Evolutionary conservation across 495 filamentous ascomycete species (phyloP).

Genomic region (Trichoderma virens): DNA sequence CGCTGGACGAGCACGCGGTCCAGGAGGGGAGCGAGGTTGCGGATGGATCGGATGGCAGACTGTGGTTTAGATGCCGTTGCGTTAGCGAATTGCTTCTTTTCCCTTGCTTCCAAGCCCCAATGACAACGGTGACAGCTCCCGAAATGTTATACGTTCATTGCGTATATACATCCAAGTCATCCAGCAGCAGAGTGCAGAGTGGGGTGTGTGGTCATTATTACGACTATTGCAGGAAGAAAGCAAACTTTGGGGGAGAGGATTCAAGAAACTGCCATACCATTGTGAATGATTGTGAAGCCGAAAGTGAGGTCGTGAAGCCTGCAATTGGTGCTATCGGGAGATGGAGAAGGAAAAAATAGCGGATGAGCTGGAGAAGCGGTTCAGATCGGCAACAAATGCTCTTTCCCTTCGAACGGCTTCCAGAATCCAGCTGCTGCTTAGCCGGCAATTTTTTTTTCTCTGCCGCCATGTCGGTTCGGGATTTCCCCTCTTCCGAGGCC

Average conservation of each 20-base stretch:
- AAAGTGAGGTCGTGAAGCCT: not conserved
- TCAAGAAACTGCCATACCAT: slow-evolving; percentile 26
- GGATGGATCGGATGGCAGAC: slow-evolving; percentile 84
- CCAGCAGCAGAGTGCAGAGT: too few relatives aligned
- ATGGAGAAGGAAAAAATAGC: slow-evolving; percentile 17
- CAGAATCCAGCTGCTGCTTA: slow-evolving; percentile 1
- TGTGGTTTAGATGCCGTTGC: slow-evolving; percentile 15
- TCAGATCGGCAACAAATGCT: slow-evolving; percentile 10
- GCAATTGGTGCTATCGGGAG: not conserved
- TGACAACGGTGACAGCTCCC: not conserved
- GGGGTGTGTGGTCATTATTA: too few relatives aligned
- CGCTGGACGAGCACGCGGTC: slow-evolving; percentile 98
- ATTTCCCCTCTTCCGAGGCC: slow-evolving; percentile 10
- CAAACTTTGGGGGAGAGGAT: not conserved
- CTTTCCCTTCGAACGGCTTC: slow-evolving; percentile 14
- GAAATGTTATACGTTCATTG: not conserved
- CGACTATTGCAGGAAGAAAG: too few relatives aligned
- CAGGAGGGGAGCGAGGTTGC: slow-evolving; percentile 88
- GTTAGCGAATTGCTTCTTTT: not conserved
- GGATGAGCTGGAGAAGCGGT: slow-evolving; percentile 12
- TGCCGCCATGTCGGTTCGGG: not conserved
- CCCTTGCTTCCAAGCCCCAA: not conserved
- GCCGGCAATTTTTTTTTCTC: slow-evolving; percentile 7
- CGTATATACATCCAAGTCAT: not conserved
- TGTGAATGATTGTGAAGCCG: slow-evolving; percentile 16